phyloP scores from a whole-genome alignment of 352 stramenopile species.

The Paralagenidium karlingii region DNA sequence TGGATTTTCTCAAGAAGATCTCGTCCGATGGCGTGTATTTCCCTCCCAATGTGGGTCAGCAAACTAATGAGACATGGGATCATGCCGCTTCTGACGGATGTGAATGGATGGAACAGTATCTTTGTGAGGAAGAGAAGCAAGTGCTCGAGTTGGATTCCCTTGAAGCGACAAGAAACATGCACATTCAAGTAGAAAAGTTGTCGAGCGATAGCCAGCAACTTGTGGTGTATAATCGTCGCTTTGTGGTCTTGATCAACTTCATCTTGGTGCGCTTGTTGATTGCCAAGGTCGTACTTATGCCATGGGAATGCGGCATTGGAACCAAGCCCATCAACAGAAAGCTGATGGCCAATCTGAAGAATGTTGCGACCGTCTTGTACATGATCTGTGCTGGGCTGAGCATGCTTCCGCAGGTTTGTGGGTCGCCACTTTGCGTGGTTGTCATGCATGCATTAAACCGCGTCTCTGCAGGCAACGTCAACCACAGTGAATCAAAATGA shows the following conservation, averaged over 20 bases:
- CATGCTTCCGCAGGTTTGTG: too few species aligned
- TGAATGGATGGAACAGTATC: conserved; percentile 2
- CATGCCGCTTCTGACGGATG: background rate
- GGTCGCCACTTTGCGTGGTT: too few species aligned
- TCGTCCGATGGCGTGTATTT: conserved; percentile 53
- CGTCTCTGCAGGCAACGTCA: too few species aligned
- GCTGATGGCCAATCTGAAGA: conserved; percentile 21
- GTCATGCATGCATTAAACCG: too few species aligned
- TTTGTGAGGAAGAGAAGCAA: conserved; percentile 21
- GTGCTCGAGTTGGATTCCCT: conserved; percentile 40
- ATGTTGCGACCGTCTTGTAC: conserved; percentile 40
- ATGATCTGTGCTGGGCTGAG: conserved; percentile 20
- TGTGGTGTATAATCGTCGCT: conserved; percentile 8
- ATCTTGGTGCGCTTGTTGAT: conserved; percentile 45
- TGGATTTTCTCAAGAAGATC: conserved; percentile 42
- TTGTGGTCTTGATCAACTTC: conserved; percentile 51
- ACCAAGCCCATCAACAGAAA: conserved; percentile 10
- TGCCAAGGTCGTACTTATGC: conserved; percentile 34
- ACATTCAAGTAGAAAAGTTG: conserved; percentile 2
- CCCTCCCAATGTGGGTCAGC: conserved; percentile 29
- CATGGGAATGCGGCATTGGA: conserved; percentile 29
- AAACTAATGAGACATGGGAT: background rate
- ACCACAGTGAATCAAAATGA: too few species aligned
- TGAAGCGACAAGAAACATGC: conserved; percentile 33
- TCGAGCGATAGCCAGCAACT: background rate